Evolutionary conservation across 2,329 filamentous ascomycete species (phyloP).

Genomic region (Paradendryphiella salina): DNA sequence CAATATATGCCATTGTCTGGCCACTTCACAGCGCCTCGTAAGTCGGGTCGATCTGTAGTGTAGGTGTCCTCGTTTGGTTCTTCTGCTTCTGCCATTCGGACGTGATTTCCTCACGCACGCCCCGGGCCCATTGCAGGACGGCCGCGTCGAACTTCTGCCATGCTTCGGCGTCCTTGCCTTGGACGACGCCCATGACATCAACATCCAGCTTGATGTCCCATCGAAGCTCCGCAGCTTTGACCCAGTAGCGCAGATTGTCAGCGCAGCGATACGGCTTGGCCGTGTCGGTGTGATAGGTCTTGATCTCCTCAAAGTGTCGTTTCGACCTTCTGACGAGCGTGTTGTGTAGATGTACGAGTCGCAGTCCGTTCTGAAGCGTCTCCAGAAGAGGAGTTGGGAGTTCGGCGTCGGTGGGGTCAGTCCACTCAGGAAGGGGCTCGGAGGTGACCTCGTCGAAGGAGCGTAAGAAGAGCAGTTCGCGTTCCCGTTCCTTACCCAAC

Average conservation of each 20-base stretch:
- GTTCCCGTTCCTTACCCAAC: conserved; percentile 71
- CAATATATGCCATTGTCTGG: conserved; percentile 4
- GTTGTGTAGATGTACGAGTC: conserved; percentile 87
- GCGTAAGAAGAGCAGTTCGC: conserved; percentile 78
- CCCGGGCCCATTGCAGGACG: conserved; percentile 78
- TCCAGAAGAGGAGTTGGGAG: conserved; percentile 73
- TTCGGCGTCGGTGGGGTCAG: conserved; percentile 56
- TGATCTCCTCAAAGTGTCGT: conserved; percentile 86
- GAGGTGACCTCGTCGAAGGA: conserved; percentile 66
- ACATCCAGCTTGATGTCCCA: conserved; percentile 86
- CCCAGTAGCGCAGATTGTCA: conserved; percentile 94
- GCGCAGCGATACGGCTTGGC: conserved; percentile 91
- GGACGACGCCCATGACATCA: conserved; percentile 84
- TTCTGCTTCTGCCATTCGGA: conserved; percentile 64
- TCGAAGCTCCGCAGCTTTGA: conserved; percentile 90
- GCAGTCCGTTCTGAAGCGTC: conserved; percentile 74
- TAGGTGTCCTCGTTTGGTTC: conserved; percentile 44
- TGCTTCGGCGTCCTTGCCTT: conserved; percentile 67
- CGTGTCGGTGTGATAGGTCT: conserved; percentile 86
- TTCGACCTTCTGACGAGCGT: conserved; percentile 81
- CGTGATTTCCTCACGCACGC: conserved; percentile 80
- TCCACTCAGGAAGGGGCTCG: conserved; percentile 68
- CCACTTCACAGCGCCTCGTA: conserved; percentile 34
- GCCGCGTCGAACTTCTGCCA: conserved; percentile 85
- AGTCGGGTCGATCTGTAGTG: conserved; percentile 45